Evolutionary conservation across 2,329 filamentous ascomycete genomes (phyloP), one percentile per base, ranked within the genome.

Genomic region (Talaromyces amestolkiae): DNA sequence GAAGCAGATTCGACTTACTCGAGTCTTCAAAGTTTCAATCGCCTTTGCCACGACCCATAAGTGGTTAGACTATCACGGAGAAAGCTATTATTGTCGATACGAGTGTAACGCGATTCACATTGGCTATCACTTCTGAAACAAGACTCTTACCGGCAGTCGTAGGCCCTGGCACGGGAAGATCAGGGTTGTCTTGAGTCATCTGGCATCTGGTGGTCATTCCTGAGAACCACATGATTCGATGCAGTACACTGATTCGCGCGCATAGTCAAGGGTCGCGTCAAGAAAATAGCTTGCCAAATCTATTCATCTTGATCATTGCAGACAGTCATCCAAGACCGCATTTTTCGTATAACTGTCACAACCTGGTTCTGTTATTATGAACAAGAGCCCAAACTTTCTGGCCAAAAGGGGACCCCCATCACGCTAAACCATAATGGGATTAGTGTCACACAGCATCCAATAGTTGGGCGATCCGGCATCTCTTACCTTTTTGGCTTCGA

Each of bases 171-270:
- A 22, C n/a, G 33, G 53, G n/a, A 37, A n/a, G 51, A 35, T 37
- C 51, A 54, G 31, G 51, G 51, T 39, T 56, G 31, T 37, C 53
- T 37, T 56, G 33, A 39, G 53, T 56, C 53, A 56, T 56, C 53
- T 37, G 53, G 53, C 37, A 56, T 56, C 33, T 37, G 19, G 53
- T 37, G 53, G 53, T 56, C 53, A 56, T 56, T 56, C 33, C 33
- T 39, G 53, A 15, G 53, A 56, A 33, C 53, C 53, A 56, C 53
- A 56, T 56, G 53, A 56, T 56, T 56, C 53, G 53, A 22, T 37
- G 53, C 33, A 39, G 33, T 39, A 2, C 31, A 37, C 5, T 39
- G 53, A 56, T 56, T 37, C 53, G 33, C 51, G 31, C n/a, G 8
- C 51, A 19, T 19, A 51, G 7, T 37, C 51, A 27, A 35, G 3